Evolutionary conservation across 176 grass and related monocot species (phyloP).

Genomic region (Aegilops speltoides): DNA sequence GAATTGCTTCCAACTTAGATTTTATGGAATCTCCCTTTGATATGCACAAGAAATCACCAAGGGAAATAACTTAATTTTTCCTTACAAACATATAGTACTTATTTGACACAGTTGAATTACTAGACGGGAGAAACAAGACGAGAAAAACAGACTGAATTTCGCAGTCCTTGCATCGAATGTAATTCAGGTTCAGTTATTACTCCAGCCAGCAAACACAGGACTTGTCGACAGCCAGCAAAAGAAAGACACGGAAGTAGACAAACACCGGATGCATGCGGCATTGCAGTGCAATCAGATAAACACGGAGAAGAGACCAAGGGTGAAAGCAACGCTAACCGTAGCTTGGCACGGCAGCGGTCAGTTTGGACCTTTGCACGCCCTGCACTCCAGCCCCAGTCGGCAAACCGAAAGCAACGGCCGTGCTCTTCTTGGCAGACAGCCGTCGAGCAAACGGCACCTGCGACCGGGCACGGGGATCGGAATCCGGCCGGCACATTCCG

Average conservation of each 20-base stretch:
- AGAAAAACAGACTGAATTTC: too few species aligned
- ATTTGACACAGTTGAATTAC: too few species aligned
- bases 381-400: not conserved
- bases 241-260: not conserved
- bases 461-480: not conserved
- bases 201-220: too few species aligned
- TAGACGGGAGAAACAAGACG: too few species aligned
- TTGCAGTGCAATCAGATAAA: not conserved
- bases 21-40: too few species aligned
- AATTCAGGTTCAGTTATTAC: not conserved
- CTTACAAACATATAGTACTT: too few species aligned
- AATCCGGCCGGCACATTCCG: constrained; percentile 10
- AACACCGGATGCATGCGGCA: not conserved
- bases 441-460: not conserved
- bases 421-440: not conserved
- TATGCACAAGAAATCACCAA: too few species aligned
- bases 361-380: constrained; percentile 3
- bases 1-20: too few species aligned
- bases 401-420: constrained; percentile 28
- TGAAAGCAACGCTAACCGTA: constrained; percentile 19
- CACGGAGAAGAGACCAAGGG: not conserved
- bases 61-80: too few species aligned
- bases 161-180: not conserved
- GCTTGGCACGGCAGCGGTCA: constrained; percentile 22
- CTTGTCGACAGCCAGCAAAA: not conserved